A percentile compares a stretch with the other conserved stretches of the same genome.
Evolutionary conservation across 2,329 filamentous ascomycete species (phyloP).

Genomic region (Thielaviopsis ethacetica): DNA sequence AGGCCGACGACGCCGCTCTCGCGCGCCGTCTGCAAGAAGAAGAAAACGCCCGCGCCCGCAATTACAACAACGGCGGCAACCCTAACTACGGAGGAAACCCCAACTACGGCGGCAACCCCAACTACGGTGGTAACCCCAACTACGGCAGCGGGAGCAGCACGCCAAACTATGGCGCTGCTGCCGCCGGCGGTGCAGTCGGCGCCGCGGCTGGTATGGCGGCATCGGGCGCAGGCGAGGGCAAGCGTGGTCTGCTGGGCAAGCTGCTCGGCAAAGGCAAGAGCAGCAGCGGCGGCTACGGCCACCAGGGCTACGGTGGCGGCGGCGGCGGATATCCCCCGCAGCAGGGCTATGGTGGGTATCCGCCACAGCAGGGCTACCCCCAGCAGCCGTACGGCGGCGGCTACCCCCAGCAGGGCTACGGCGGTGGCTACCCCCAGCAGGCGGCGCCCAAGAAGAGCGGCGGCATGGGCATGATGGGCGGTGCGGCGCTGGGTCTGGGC

Average conservation of each 20-base stretch:
- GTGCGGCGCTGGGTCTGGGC: slow-evolving; percentile 61
- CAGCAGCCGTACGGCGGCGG: slow-evolving; percentile 8
- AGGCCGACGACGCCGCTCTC: slow-evolving; percentile 60
- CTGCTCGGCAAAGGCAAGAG: slow-evolving; percentile 31
- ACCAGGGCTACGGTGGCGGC: slow-evolving; percentile 13
- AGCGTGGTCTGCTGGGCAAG: slow-evolving; percentile 36
- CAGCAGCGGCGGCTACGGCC: slow-evolving; percentile 17
- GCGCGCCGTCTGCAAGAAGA: slow-evolving; percentile 70
- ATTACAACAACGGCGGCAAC: slow-evolving; percentile 29
- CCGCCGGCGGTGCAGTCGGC: background rate
- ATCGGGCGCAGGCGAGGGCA: slow-evolving; percentile 18
- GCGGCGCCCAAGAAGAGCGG: slow-evolving; percentile 27
- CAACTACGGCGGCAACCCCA: background rate
- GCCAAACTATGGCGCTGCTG: background rate
- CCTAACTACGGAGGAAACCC: slow-evolving; percentile 9
- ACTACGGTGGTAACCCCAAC: background rate
- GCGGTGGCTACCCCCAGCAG: slow-evolving; percentile 20
- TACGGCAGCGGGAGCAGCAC: slow-evolving; percentile 1
- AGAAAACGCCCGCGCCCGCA: slow-evolving; percentile 43
- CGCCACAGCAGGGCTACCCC: slow-evolving; percentile 12
- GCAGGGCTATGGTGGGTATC: slow-evolving; percentile 18
- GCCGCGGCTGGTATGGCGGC: slow-evolving; percentile 11
- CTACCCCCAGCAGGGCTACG: slow-evolving; percentile 15
- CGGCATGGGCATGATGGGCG: slow-evolving; percentile 40
- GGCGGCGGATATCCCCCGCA: slow-evolving; percentile 13